phyloP scores from a whole-genome alignment of 768 basidiomycete genomes.

The Chlorophyllum brunneum region DNA sequence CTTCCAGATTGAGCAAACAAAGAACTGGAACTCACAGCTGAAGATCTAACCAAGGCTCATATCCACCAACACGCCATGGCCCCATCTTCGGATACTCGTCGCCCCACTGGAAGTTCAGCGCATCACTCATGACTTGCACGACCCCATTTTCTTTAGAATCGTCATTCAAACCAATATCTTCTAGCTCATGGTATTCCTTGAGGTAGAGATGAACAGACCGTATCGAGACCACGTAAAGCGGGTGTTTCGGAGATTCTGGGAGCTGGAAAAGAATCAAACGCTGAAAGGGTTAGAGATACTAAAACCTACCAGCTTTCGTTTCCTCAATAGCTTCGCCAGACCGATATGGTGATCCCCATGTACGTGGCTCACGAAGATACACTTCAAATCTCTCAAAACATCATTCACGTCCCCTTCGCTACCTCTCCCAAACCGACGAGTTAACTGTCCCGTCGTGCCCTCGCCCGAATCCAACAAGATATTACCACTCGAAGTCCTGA shows the following conservation, averaged over 20 bases:
- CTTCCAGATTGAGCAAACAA: neutral
- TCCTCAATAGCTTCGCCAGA: constrained; percentile 64
- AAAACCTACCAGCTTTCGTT: constrained; percentile 56
- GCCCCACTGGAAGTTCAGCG: constrained; percentile 41
- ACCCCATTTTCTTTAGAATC: constrained; percentile 37
- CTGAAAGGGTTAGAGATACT: neutral
- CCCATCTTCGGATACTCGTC: constrained; percentile 33
- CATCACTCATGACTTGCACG: constrained; percentile 51
- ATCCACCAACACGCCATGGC: constrained; percentile 39
- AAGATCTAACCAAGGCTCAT: constrained; percentile 44
- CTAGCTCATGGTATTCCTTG: constrained; percentile 65
- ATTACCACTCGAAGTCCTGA: constrained; percentile 72
- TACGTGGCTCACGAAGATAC: constrained; percentile 85
- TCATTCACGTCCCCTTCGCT: constrained; percentile 43
- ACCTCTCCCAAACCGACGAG: constrained; percentile 65
- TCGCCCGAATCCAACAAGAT: constrained; percentile 90
- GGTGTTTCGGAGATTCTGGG: constrained; percentile 51
- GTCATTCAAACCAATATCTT: constrained; percentile 62
- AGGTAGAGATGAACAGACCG: constrained; percentile 61
- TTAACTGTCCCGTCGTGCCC: constrained; percentile 88
- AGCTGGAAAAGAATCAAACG: constrained; percentile 44
- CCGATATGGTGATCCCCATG: constrained; percentile 95
- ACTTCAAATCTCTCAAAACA: constrained; percentile 64
- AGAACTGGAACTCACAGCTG: constrained; percentile 25
- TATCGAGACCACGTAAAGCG: constrained; percentile 69